A percentile compares a stretch with the other conserved stretches of the same genome.
Evolutionary conservation across 2,329 filamentous ascomycete species (phyloP).

Genomic region (Fusarium austroafricanum): DNA sequence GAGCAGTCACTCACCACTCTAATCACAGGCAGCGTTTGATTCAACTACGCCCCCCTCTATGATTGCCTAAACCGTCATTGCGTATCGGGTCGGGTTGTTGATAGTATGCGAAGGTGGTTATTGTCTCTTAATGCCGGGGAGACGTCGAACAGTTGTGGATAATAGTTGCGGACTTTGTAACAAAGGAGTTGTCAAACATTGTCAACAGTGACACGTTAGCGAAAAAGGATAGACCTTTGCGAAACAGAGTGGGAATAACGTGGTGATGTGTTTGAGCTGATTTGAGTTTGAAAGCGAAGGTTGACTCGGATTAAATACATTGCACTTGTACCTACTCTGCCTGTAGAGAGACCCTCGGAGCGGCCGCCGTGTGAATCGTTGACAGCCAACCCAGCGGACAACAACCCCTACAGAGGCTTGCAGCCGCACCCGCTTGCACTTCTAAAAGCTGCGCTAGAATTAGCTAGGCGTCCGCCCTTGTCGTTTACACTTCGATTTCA

Average conservation of each 20-base stretch:
- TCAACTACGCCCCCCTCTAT: constrained; percentile 11
- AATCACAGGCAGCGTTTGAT: background rate
- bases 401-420: constrained; percentile 19
- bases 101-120: constrained; percentile 31
- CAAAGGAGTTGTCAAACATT: constrained; percentile 1
- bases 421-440: constrained; percentile 33
- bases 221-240: background rate
- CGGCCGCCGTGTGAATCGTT: constrained; percentile 29
- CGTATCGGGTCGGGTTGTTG: constrained; percentile 40
- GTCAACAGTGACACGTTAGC: background rate
- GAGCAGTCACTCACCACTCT: no score
- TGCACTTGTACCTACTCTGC: no score
- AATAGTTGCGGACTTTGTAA: constrained; percentile 19
- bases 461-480: constrained; percentile 18
- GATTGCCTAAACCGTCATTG: constrained; percentile 5
- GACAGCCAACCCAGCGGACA: constrained; percentile 12
- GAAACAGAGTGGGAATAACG: background rate
- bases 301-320: no score
- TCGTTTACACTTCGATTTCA: constrained; percentile 33
- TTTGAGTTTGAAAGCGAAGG: background rate
- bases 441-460: constrained; percentile 32
- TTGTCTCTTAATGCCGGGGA: background rate
- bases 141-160: constrained; percentile 2
- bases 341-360: background rate
- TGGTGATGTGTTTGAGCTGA: constrained; percentile 9